A percentile compares a stretch with the other conserved stretches of the same genome.
Conservation (phyloP, 164 flowering plant species). For the Platanus orientalis region DNA sequence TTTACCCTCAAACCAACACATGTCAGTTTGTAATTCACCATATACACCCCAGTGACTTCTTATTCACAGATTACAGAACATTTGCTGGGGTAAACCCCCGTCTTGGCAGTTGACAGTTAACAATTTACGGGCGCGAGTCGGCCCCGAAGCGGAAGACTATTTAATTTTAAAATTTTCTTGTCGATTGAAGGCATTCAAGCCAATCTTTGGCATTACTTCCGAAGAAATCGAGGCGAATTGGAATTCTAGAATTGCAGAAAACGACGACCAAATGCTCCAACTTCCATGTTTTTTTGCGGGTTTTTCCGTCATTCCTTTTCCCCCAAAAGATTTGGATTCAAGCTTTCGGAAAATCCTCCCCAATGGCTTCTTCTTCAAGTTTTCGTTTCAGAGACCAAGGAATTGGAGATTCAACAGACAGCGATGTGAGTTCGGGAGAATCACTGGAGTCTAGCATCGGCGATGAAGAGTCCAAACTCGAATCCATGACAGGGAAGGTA, state of each 20-base stretch:
- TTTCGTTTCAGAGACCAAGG: constrained; percentile 53
- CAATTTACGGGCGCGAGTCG: too few species aligned
- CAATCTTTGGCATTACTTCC: background rate
- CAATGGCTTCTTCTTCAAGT: constrained; percentile 33
- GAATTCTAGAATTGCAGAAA: constrained; percentile 9
- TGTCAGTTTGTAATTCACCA: too few species aligned
- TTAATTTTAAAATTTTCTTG: too few species aligned
- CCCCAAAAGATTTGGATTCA: background rate
- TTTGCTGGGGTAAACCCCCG: too few species aligned
- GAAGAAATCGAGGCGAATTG: constrained; percentile 14
- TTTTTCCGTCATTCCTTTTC: background rate
- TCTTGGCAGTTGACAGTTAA: too few species aligned
- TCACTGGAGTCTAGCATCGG: constrained; percentile 25
- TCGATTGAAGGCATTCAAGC: too few species aligned
- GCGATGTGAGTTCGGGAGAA: constrained; percentile 22
- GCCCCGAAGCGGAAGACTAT: too few species aligned
- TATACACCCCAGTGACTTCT: too few species aligned
- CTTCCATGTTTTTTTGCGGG: background rate
- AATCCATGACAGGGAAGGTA: constrained; percentile 71
- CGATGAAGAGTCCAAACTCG: constrained; percentile 32
- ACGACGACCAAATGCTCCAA: constrained; percentile 11
- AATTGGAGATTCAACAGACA: constrained; percentile 21
- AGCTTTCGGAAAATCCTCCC: background rate
- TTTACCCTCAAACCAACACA: too few species aligned
- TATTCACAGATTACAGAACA: too few species aligned